Conservation (phyloP, 768 basidiomycete genomes). For the Boletus rubescentipes region DNA sequence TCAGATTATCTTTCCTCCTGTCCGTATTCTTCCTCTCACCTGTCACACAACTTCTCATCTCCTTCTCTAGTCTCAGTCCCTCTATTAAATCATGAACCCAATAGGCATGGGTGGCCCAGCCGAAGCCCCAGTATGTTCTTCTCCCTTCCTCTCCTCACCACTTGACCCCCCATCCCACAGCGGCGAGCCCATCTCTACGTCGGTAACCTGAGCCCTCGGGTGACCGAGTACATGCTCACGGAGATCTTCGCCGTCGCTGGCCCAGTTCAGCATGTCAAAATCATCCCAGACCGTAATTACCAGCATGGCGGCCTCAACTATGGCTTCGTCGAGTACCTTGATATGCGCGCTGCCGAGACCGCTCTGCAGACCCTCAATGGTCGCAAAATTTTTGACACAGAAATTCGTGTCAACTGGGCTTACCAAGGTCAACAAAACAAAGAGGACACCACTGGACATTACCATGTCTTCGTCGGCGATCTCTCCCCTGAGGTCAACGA, state of each 20-base stretch:
- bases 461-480: constrained; percentile 99
- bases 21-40: constrained; percentile 19
- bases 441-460: constrained; percentile 97
- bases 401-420: constrained; percentile 99
- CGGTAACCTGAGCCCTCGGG: constrained; percentile 95
- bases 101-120: constrained; percentile 69
- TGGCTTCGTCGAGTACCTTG: constrained; percentile 98
- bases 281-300: constrained; percentile 99
- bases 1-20: constrained; percentile 41
- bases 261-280: constrained; percentile 98
- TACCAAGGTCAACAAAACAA: constrained; percentile 98
- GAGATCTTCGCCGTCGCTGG: constrained; percentile 97
- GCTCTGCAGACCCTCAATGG: constrained; percentile 98
- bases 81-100: constrained; percentile 66
- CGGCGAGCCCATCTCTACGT: constrained; percentile 97
- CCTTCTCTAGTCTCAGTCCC: constrained; percentile 26
- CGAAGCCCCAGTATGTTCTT: constrained; percentile 70
- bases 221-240: constrained; percentile 98
- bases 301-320: constrained; percentile 99
- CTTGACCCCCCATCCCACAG: constrained; percentile 37
- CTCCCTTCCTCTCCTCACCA: neutral
- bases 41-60: neutral
- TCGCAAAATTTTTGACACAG: constrained; percentile 99
- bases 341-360: constrained; percentile 98
- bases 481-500: constrained; percentile 99